These are phyloP conservation scores for Paecilomyces fulvus DNA, from an alignment of 2,329 filamentous ascomycete species.

Conservation along the genomic window DNA sequence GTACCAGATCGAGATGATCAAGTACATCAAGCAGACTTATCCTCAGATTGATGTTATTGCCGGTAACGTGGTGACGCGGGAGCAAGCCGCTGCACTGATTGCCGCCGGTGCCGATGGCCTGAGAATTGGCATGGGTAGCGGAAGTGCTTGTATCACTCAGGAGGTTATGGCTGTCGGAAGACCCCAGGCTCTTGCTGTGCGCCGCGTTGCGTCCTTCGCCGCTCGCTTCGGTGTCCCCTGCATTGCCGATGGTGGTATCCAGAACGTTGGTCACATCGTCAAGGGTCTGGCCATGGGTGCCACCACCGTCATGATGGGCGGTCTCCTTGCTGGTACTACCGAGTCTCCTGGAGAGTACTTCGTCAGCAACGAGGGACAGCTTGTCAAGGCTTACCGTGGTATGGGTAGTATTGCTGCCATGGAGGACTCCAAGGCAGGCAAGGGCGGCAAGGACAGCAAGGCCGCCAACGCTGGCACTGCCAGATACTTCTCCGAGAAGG, in stretches of 20 bases:
- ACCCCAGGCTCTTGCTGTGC: constrained; percentile 88
- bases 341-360: constrained; percentile 97
- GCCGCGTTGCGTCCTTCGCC: constrained; percentile 81
- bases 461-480: constrained; percentile 84
- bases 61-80: constrained; percentile 95
- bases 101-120: constrained; percentile 91
- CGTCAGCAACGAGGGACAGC: constrained; percentile 90
- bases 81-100: constrained; percentile 88
- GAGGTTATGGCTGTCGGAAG: constrained; percentile 99
- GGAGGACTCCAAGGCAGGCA: constrained; percentile 95
- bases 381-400: constrained; percentile 97
- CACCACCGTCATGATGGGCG: constrained; percentile 98
- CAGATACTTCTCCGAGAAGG: constrained; percentile 95
- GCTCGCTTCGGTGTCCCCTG: constrained; percentile 92
- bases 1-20: constrained; percentile 98
- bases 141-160: constrained; percentile 96
- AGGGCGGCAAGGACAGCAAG: constrained; percentile 59
- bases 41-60: constrained; percentile 88
- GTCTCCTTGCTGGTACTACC: constrained; percentile 90
- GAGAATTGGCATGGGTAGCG: constrained; percentile 97
- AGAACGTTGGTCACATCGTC: constrained; percentile 98
- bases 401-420: constrained; percentile 99
- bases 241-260: constrained; percentile 94
- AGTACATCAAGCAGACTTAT: constrained; percentile 83
- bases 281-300: constrained; percentile 94